Evolutionary conservation across 1,284 basidiomycete species (phyloP).

Genomic region (Malassezia japonica): DNA sequence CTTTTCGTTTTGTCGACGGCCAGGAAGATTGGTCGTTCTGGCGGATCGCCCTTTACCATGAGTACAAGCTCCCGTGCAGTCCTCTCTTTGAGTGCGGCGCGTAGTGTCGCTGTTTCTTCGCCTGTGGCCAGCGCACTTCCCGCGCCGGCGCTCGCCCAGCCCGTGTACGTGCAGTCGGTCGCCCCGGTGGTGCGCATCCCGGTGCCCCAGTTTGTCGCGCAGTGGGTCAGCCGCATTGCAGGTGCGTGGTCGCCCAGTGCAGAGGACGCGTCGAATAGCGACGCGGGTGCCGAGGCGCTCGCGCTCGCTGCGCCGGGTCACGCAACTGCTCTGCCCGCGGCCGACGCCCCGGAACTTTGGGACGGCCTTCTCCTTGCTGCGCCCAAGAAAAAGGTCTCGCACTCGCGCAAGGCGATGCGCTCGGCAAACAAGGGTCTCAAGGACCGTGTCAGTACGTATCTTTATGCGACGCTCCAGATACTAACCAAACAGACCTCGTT

Average conservation of each 20-base stretch:
- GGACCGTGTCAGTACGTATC: slow-evolving; percentile 68
- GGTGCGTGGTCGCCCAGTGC: background rate
- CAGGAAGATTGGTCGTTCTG: background rate
- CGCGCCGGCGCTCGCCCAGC: background rate
- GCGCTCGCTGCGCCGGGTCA: background rate
- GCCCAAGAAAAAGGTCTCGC: slow-evolving; percentile 87
- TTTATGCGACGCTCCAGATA: background rate
- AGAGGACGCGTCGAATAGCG: background rate
- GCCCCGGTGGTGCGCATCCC: background rate
- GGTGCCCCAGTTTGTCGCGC: background rate
- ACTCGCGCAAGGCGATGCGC: slow-evolving; percentile 89
- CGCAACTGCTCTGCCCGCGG: background rate
- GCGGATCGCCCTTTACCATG: no score
- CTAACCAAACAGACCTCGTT: slow-evolving; percentile 62
- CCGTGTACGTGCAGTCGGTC: background rate
- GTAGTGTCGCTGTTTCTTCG: background rate
- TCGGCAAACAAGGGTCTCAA: slow-evolving; percentile 87
- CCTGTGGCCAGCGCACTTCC: background rate
- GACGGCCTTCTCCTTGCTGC: slow-evolving; percentile 82
- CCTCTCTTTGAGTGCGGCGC: background rate
- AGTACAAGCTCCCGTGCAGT: background rate
- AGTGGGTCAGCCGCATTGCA: background rate
- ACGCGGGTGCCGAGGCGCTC: background rate
- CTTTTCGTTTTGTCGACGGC: background rate
- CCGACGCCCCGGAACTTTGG: slow-evolving; percentile 49